These are phyloP conservation scores for Sordariomycetes sp. DNA, from an alignment of 2,329 filamentous ascomycete genomes.

Conservation along the genomic window DNA sequence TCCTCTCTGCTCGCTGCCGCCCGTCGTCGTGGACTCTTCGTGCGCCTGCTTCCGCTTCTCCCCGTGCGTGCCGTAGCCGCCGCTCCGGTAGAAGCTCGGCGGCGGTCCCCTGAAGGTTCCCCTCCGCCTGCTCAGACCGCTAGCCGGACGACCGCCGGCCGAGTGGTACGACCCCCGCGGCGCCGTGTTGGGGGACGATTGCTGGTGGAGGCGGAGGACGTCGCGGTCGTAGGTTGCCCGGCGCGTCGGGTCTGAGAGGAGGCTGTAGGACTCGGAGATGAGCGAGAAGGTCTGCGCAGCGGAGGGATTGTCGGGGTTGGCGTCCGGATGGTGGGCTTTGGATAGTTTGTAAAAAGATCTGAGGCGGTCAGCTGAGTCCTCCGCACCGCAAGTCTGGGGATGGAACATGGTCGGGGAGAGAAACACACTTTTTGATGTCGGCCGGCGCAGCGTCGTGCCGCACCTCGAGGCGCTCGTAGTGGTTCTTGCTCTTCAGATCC, in stretches of 20 bases:
- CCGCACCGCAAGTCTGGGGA: background rate
- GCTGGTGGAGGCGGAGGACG: slow-evolving; percentile 33
- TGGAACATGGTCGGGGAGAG: slow-evolving; percentile 3
- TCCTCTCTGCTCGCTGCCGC: slow-evolving; percentile 3
- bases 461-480: slow-evolving; percentile 80
- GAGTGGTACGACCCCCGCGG: slow-evolving; percentile 44
- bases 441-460: slow-evolving; percentile 55
- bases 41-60: slow-evolving; percentile 50
- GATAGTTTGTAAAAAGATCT: slow-evolving; percentile 84
- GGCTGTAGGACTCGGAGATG: slow-evolving; percentile 75
- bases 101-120: slow-evolving; percentile 77
- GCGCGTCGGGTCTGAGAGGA: slow-evolving; percentile 64
- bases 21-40: slow-evolving; percentile 27
- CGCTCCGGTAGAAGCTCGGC: slow-evolving; percentile 76
- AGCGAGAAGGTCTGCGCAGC: slow-evolving; percentile 71
- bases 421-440: slow-evolving; percentile 73
- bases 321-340: slow-evolving; percentile 87
- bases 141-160: slow-evolving; percentile 68
- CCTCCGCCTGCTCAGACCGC: slow-evolving; percentile 68
- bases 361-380: background rate
- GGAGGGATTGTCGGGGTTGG: slow-evolving; percentile 66
- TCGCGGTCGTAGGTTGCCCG: slow-evolving; percentile 76
- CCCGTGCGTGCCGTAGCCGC: slow-evolving; percentile 63
- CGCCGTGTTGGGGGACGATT: slow-evolving; percentile 6
- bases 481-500: slow-evolving; percentile 39